Conservation (phyloP, 345 rosid species). For the Raphanus raphanistrum region DNA sequence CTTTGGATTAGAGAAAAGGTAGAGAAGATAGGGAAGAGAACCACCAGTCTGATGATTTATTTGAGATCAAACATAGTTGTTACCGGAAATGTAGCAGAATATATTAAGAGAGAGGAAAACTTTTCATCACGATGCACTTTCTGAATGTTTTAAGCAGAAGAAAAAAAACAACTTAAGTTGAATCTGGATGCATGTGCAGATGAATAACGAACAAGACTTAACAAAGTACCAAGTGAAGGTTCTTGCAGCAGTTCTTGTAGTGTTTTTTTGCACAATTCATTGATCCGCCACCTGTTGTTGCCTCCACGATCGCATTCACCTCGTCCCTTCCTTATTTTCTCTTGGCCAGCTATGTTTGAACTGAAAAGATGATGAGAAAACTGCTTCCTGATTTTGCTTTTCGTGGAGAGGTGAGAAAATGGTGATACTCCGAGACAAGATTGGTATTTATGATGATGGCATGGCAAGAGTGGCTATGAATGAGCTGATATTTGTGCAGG, state of each 20-base stretch:
- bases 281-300: conserved; percentile 61
- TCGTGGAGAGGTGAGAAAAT: conserved; percentile 21
- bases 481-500: neutral
- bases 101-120: neutral
- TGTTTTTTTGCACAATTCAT: conserved; percentile 61
- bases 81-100: conserved; percentile 17
- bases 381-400: conserved; percentile 51
- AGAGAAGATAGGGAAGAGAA: no score
- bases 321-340: conserved; percentile 59
- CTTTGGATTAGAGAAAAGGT: no score
- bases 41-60: neutral
- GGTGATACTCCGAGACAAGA: neutral
- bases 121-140: neutral
- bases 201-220: neutral
- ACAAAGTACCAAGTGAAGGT: conserved; percentile 34
- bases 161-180: no score
- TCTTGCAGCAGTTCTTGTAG: conserved; percentile 49
- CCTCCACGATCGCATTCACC: conserved; percentile 56
- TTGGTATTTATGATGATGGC: conserved; percentile 11
- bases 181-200: neutral
- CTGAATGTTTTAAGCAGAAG: neutral
- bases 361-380: conserved; percentile 63
- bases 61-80: neutral
- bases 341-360: conserved; percentile 67
- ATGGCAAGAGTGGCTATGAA: neutral